phyloP scores from a whole-genome alignment of 148 eudicot species.

The Chenopodium berlandieri region DNA sequence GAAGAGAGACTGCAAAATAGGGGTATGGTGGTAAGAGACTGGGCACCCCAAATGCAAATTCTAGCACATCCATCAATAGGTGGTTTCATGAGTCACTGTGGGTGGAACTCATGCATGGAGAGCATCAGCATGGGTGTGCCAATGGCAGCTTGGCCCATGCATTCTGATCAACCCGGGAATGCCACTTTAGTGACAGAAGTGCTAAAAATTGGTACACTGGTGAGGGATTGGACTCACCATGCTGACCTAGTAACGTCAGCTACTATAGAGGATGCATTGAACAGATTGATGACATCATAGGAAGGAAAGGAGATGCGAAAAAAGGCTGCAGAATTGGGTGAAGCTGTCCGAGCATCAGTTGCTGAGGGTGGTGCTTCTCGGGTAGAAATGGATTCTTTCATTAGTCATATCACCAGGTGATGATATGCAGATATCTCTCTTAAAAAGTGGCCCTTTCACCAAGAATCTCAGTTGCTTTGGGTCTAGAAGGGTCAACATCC shows the following conservation, averaged over 20 bases:
- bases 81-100: conserved; percentile 61
- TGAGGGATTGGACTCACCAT: conserved; percentile 43
- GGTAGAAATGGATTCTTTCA: conserved; percentile 46
- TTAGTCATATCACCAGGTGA: conserved; percentile 20
- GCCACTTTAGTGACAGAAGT: conserved; percentile 34
- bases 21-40: conserved; percentile 51
- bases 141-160: conserved; percentile 58
- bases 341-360: conserved; percentile 22
- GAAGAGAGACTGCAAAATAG: conserved; percentile 47
- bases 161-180: conserved; percentile 57
- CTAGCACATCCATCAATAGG: conserved; percentile 49
- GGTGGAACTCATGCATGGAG: conserved; percentile 68
- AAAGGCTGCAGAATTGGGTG: conserved; percentile 36
- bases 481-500: not conserved
- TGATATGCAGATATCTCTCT: not conserved
- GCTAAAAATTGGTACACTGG: conserved; percentile 32
- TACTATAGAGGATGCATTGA: conserved; percentile 29
- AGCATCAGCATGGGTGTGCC: conserved; percentile 59
- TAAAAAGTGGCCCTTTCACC: not conserved
- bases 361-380: conserved; percentile 36
- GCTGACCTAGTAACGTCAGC: conserved; percentile 25
- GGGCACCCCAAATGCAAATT: conserved; percentile 72
- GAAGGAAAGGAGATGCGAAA: conserved; percentile 45
- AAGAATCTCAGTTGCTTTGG: not conserved
- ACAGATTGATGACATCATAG: conserved; percentile 32